Conservation (phyloP, 495 filamentous ascomycete species). For the Penicillium psychrofluorescens region DNA sequence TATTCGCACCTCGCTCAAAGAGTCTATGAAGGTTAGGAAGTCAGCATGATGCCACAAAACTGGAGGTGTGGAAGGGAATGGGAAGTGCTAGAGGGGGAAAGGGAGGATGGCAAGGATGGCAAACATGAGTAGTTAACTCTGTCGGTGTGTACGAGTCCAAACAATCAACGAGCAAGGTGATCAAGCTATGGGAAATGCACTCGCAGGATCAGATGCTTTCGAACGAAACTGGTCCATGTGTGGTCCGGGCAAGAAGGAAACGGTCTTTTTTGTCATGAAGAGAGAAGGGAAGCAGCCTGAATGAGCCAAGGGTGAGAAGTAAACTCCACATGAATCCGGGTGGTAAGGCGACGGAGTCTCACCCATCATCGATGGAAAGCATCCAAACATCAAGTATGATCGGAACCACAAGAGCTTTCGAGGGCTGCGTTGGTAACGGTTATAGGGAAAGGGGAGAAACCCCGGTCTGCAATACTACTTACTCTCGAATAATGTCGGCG, state of each 20-base stretch:
- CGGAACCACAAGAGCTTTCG: conserved; percentile 26
- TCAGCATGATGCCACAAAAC: conserved; percentile 23
- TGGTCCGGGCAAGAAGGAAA: conserved; percentile 23
- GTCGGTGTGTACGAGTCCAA: conserved; percentile 30
- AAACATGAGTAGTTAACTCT: conserved; percentile 47
- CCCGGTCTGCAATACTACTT: conserved; percentile 32
- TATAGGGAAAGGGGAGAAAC: conserved; percentile 25
- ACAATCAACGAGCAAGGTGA: conserved; percentile 29
- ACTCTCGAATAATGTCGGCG: conserved; percentile 95
- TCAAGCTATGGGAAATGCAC: conserved; percentile 21
- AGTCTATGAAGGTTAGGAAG: conserved; percentile 48
- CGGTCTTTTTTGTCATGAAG: conserved; percentile 18
- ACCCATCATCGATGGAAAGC: conserved; percentile 42
- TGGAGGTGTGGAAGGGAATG: conserved; percentile 10
- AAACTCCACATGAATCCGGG: conserved; percentile 33
- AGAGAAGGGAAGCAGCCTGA: conserved; percentile 43
- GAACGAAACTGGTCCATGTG: conserved; percentile 19
- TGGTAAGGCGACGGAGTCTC: conserved; percentile 42
- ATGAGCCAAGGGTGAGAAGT: conserved; percentile 53
- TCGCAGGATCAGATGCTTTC: conserved; percentile 27
- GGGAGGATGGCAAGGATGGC: conserved; percentile 31
- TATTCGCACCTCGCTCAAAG: conserved; percentile 82
- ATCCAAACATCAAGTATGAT: conserved; percentile 22
- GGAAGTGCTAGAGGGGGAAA: conserved; percentile 15
- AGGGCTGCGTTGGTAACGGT: conserved; percentile 33